Evolutionary conservation across 2,329 filamentous ascomycete genomes (phyloP).

Genomic region (Decorospora gaudefroyi): DNA sequence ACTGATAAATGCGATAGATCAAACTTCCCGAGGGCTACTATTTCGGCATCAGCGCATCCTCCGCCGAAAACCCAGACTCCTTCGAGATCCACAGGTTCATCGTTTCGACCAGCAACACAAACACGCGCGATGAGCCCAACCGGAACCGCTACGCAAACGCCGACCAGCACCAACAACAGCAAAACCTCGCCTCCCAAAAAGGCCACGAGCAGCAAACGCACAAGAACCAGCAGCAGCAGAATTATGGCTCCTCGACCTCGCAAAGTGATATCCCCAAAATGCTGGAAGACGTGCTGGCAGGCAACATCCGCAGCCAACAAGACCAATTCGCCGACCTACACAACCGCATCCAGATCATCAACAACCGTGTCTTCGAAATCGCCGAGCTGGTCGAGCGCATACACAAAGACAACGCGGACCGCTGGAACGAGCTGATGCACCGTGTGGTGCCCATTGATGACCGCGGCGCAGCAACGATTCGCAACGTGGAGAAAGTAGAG

Average conservation of each 20-base stretch:
- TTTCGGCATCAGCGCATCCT: slow-evolving; percentile 85
- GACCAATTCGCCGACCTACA: slow-evolving; percentile 83
- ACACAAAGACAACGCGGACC: slow-evolving; percentile 59
- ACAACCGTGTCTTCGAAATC: slow-evolving; percentile 68
- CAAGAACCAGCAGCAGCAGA: slow-evolving; percentile 29
- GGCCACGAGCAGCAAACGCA: slow-evolving; percentile 35
- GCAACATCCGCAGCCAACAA: slow-evolving; percentile 51
- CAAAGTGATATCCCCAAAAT: slow-evolving; percentile 40
- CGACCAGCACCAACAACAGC: slow-evolving; percentile 37
- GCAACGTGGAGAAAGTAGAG: slow-evolving; percentile 60
- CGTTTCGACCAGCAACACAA: slow-evolving; percentile 60
- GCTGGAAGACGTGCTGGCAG: slow-evolving; percentile 52
- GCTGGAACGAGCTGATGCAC: slow-evolving; percentile 58
- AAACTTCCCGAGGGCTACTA: slow-evolving; percentile 77
- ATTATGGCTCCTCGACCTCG: slow-evolving; percentile 27
- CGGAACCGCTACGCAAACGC: slow-evolving; percentile 36
- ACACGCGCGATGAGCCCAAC: slow-evolving; percentile 43
- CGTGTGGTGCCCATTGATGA: slow-evolving; percentile 40
- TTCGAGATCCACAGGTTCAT: slow-evolving; percentile 91
- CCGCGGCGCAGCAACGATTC: slow-evolving; percentile 47
- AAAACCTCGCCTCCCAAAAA: slow-evolving; percentile 29
- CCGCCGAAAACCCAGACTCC: slow-evolving; percentile 88
- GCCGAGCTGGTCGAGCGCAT: slow-evolving; percentile 61
- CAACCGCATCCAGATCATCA: slow-evolving; percentile 75
- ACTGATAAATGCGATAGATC: slow-evolving; percentile 56